Percentiles rank a stretch among this genome's conserved stretches.
These are phyloP conservation scores for Phialophora verrucosa DNA, from an alignment of 2,329 filamentous ascomycete genomes.

Conservation along the genomic window DNA sequence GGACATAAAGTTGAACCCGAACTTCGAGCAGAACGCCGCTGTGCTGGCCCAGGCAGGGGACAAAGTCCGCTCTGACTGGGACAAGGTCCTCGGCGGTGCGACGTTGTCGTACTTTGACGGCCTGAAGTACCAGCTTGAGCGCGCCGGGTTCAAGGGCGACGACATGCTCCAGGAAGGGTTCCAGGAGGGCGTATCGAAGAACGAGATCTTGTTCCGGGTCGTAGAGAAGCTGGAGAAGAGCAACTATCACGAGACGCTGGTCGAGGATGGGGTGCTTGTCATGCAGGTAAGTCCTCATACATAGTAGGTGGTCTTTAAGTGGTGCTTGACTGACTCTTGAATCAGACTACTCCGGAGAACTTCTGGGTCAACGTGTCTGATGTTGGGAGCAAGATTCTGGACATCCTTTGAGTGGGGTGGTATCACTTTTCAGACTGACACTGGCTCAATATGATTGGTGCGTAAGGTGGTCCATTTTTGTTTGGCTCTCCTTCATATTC, in stretches of 20 bases:
- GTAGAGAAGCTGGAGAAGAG: conserved; percentile 53
- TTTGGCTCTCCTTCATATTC: too few relatives aligned
- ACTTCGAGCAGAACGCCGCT: conserved; percentile 56
- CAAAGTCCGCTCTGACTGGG: conserved; percentile 50
- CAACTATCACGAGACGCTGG: conserved; percentile 54
- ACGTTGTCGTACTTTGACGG: conserved; percentile 43
- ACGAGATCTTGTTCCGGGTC: conserved; percentile 54
- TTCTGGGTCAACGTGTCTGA: conserved; percentile 50
- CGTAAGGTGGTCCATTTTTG: too few relatives aligned
- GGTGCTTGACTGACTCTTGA: conserved; percentile 2
- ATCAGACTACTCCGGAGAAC: conserved; percentile 46
- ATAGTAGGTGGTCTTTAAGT: too few relatives aligned
- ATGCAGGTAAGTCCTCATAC: conserved; percentile 43
- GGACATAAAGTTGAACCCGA: conserved; percentile 47
- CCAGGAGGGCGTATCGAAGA: conserved; percentile 54
- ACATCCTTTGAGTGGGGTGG: too few relatives aligned
- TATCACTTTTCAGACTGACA: too few relatives aligned
- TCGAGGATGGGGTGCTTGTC: conserved; percentile 59
- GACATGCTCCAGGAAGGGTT: conserved; percentile 53
- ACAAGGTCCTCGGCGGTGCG: conserved; percentile 52
- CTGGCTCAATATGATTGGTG: too few relatives aligned
- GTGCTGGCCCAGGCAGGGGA: conserved; percentile 43
- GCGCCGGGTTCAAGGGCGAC: conserved; percentile 44
- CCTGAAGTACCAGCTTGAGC: conserved; percentile 41
- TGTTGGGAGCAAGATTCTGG: conserved; percentile 21